Conservation (phyloP, 164 flowering plant genomes). For the Magnolia changhungtana region DNA sequence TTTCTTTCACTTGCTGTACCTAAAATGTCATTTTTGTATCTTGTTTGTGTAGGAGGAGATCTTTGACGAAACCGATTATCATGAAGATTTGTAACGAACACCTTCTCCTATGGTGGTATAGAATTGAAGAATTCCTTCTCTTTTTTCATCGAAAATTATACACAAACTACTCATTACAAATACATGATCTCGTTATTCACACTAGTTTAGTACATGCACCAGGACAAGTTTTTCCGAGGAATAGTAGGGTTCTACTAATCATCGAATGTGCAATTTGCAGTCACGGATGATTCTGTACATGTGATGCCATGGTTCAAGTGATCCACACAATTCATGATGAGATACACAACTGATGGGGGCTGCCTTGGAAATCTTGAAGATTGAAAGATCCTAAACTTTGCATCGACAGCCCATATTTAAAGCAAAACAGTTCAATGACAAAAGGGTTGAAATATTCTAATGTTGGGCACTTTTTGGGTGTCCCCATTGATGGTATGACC, state of each 20-base stretch:
- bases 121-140: neutral
- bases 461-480: too few relatives aligned
- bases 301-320: too few relatives aligned
- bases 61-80: constrained; percentile 50
- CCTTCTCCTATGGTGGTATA: neutral
- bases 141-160: neutral
- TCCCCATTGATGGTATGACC: too few relatives aligned
- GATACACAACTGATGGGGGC: too few relatives aligned
- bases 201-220: neutral
- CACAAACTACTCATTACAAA: neutral
- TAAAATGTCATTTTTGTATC: neutral
- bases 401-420: too few relatives aligned
- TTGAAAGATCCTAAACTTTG: too few relatives aligned
- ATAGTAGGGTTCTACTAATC: neutral
- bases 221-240: neutral
- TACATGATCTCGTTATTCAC: neutral
- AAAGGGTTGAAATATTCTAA: too few relatives aligned
- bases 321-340: too few relatives aligned
- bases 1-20: neutral
- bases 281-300: too few relatives aligned
- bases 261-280: neutral
- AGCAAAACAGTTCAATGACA: too few relatives aligned
- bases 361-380: too few relatives aligned
- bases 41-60: constrained; percentile 43
- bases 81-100: constrained; percentile 21